phyloP scores from a whole-genome alignment of 2,329 filamentous ascomycete genomes.

The Camillea tinctor region DNA sequence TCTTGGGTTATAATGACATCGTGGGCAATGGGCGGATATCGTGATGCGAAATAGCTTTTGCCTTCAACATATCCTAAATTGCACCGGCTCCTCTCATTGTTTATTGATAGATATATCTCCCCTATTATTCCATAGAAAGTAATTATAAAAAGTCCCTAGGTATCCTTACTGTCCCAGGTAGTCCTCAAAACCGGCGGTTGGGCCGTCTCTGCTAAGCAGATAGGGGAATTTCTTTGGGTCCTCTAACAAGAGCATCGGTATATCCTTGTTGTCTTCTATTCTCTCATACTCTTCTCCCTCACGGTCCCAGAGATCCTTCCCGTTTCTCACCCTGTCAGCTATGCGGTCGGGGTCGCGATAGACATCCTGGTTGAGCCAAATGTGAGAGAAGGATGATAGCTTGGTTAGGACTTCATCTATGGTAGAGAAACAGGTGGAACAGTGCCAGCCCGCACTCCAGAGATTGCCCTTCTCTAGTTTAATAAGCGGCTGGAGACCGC shows the following conservation, averaged over 20 bases:
- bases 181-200: constrained; percentile 47
- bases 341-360: constrained; percentile 50
- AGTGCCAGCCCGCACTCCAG: constrained; percentile 58
- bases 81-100: background rate
- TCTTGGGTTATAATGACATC: too few species aligned
- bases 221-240: constrained; percentile 43
- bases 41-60: too few species aligned
- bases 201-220: constrained; percentile 45
- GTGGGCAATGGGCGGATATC: too few species aligned
- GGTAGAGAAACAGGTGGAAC: constrained; percentile 59
- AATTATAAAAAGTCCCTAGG: background rate
- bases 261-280: constrained; percentile 50
- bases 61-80: too few species aligned
- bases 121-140: background rate
- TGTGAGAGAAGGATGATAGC: constrained; percentile 56
- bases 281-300: constrained; percentile 45
- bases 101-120: background rate
- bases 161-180: constrained; percentile 31
- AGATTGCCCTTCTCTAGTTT: constrained; percentile 44
- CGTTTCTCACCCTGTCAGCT: constrained; percentile 48
- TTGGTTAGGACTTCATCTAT: constrained; percentile 55
- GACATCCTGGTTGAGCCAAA: constrained; percentile 48
- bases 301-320: constrained; percentile 56
- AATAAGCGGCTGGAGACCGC: constrained; percentile 38
- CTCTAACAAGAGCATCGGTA: constrained; percentile 48